phyloP scores from a whole-genome alignment of 768 basidiomycete species.

The Mycena polygramma region DNA sequence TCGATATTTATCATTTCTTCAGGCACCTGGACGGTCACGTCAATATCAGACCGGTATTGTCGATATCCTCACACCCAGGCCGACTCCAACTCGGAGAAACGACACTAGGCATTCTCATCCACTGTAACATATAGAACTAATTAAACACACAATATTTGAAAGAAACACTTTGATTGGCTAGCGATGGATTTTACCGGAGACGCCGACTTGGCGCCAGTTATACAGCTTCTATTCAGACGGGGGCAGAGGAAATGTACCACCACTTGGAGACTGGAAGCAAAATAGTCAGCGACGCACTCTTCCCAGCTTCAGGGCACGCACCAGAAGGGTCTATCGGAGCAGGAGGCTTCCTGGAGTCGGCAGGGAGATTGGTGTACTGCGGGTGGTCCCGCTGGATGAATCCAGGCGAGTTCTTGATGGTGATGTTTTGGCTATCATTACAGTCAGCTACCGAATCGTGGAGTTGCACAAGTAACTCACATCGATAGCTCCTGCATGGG shows the following conservation, averaged over 20 bases:
- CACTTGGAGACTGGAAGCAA: conserved; percentile 80
- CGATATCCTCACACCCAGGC: conserved; percentile 85
- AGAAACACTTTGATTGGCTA: conserved; percentile 15
- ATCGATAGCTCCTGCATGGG: conserved; percentile 88
- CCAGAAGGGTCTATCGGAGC: conserved; percentile 93
- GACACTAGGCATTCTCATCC: conserved; percentile 31
- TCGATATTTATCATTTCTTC: conserved; percentile 24
- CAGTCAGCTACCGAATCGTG: conserved; percentile 13
- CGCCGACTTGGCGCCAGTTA: conserved; percentile 2
- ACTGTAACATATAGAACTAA: conserved; percentile 43
- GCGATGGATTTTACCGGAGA: conserved; percentile 7
- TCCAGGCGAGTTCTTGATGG: conserved; percentile 80
- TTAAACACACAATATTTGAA: conserved; percentile 39
- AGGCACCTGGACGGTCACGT: conserved; percentile 95
- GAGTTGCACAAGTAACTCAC: conserved; percentile 60
- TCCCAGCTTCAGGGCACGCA: conserved; percentile 52
- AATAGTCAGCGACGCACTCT: conserved; percentile 19
- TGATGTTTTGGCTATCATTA: conserved; percentile 79
- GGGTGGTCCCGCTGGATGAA: conserved; percentile 73
- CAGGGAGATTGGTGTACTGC: conserved; percentile 74
- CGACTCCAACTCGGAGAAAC: conserved; percentile 56
- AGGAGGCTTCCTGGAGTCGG: conserved; percentile 85
- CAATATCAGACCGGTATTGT: conserved; percentile 91
- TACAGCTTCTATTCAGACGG: conserved; percentile 61
- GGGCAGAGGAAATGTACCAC: conserved; percentile 95